Conservation (phyloP, 306 rosid species). For the Sechiopsis laciniata region DNA sequence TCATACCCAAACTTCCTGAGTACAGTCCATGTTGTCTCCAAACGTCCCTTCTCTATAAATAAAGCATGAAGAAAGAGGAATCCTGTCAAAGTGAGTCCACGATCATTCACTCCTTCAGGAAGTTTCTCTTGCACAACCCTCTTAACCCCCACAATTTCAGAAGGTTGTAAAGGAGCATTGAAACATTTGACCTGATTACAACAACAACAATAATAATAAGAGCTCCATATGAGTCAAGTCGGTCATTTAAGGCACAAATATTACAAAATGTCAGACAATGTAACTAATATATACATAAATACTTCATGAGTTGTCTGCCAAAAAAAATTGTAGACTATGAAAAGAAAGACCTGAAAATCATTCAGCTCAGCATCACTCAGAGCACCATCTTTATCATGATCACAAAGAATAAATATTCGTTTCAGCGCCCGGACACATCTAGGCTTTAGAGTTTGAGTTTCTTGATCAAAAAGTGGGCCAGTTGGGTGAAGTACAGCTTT, state of each 20-base stretch:
- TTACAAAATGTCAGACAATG: constrained; percentile 8
- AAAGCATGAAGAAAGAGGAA: constrained; percentile 95
- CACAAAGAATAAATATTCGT: constrained; percentile 90
- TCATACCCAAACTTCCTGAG: constrained; percentile 92
- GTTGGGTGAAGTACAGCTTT: constrained; percentile 99
- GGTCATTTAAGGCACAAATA: not conserved
- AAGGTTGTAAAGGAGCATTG: constrained; percentile 93
- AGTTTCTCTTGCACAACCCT: constrained; percentile 87
- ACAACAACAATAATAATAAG: not conserved
- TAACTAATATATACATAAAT: not conserved
- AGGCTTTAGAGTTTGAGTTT: constrained; percentile 89
- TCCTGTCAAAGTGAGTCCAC: constrained; percentile 93
- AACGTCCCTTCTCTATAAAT: constrained; percentile 92
- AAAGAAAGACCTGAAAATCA: constrained; percentile 45
- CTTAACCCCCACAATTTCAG: constrained; percentile 87
- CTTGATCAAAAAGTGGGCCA: constrained; percentile 92
- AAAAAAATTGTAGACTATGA: constrained; percentile 3
- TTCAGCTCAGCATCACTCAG: constrained; percentile 53
- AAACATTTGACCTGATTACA: constrained; percentile 85
- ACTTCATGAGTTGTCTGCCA: not conserved
- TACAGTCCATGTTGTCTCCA: constrained; percentile 97
- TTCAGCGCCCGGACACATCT: constrained; percentile 90
- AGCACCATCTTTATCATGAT: constrained; percentile 91
- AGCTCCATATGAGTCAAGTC: not conserved
- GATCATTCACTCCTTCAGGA: constrained; percentile 94